Base-by-base conservation (phyloP, 164 flowering plant species). In the Stephania yunnanensis region DNA sequence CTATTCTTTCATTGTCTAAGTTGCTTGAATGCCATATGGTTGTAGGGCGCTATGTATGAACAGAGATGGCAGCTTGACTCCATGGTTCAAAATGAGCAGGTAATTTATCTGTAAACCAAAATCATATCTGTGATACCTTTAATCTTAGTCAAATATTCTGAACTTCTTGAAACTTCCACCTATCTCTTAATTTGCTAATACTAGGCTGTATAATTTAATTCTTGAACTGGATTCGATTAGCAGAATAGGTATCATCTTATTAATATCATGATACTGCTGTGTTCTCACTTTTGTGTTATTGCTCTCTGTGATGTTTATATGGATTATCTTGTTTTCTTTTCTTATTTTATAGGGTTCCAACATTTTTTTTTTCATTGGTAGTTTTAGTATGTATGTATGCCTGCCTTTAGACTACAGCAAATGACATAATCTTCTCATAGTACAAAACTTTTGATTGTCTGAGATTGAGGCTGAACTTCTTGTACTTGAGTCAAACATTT, bases 1-100 rank as follows among this genome's bases (percentile, higher is more conserved):
- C 65, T 36, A 61, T 76, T 22, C 63, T 45, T 10, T 52, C 31
- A n/a, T 50, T 71, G 53, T 44, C 61, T 68, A 70, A 77, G 69
- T 79, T 83, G 77, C 70, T 72, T 79, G 71, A 80, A 75, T 31
- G 75, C 65, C 74, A 12, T 77, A 10, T 81, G 66, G 58, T 76
- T 82, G 78, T 88, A 94, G 97, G 89, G 87, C 78, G 78, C 89
- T 69, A 71, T 84, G 42, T 89, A 82, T 80, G 97, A 90, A 15
- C 91, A 85, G 79, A 82, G 91, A 78, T 94, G 97, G 97, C 92
- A 86, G 79, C 72, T 82, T 73, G 93, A 90, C 73, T 82, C 92
- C 31, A 69, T 72, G 48, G 81, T 75, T 78, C 92, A 82, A 68
- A 85, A 78, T 81, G 97, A 91, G 61, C 92, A 89, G 98, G 98